Evolutionary conservation across 23 red algal species (phyloP).

Genomic region (Porphyridium purpureum): DNA sequence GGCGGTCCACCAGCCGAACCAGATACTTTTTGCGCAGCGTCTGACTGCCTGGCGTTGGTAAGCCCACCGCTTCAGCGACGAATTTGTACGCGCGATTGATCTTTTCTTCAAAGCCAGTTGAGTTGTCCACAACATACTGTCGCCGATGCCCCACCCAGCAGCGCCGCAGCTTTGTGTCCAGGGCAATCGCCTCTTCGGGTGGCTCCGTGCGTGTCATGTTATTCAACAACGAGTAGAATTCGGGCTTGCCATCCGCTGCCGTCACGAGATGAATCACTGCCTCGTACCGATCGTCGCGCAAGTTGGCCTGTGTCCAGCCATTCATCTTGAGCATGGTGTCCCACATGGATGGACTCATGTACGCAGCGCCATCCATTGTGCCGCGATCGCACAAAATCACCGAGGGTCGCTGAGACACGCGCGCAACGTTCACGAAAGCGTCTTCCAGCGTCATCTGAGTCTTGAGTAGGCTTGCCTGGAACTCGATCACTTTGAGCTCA

Average conservation of each 20-base stretch:
- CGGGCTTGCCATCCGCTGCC: conserved; percentile 41
- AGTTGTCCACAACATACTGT: conserved; percentile 52
- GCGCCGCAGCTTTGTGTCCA: conserved; percentile 24
- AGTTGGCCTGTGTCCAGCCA: conserved; percentile 25
- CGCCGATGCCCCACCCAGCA: conserved; percentile 64
- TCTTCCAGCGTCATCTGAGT: conserved; percentile 67
- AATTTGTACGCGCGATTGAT: conserved; percentile 37
- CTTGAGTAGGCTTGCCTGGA: conserved; percentile 57
- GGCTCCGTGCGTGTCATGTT: conserved; percentile 35
- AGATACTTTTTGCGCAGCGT: conserved; percentile 51
- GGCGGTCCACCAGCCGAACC: conserved; percentile 3
- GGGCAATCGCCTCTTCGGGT: conserved; percentile 18
- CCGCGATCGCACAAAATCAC: conserved; percentile 65
- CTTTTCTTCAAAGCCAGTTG: conserved; percentile 43
- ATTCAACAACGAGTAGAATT: conserved; percentile 34
- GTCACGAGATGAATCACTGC: conserved; percentile 70
- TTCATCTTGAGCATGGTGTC: conserved; percentile 25
- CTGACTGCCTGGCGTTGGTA: conserved; percentile 11
- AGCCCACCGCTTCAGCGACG: conserved; percentile 39
- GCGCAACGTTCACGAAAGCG: conserved; percentile 24
- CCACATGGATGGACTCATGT: conserved; percentile 39
- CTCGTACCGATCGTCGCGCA: conserved; percentile 66
- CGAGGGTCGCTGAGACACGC: conserved; percentile 8
- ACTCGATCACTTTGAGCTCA: conserved; percentile 25
- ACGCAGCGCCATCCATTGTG: conserved; percentile 45